Base-by-base conservation (phyloP, 441 rosid species). In the Euphorbia corollata region DNA sequence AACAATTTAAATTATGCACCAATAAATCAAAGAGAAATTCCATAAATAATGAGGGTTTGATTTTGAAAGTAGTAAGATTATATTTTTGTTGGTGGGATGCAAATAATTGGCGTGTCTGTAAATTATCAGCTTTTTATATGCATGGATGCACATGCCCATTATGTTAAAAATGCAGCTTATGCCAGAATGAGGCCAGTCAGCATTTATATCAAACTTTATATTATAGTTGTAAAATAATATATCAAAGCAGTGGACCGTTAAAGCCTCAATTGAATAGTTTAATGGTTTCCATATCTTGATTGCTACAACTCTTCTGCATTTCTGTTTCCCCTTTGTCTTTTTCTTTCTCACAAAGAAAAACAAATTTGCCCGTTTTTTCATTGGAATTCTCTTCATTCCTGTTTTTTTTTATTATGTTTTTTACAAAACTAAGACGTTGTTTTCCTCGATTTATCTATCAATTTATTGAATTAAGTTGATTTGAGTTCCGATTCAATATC, bases 211-310 rank as follows among this genome's bases (percentile, higher is more conserved):
- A 27, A 27, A 27, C 4, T 27, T 27, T 27, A 27, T 27, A 7
- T 39, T 39, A 11, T 39, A 39, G 2, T 39, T 39, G 8, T 39
- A 39, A 6, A 2, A 11, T 39, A 39, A 6, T 7, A 39, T 6
- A 39, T 45, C 13, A 45, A 45, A 45, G 50, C 50, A 45, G 50
- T 45, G 50, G 77, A 70, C 78, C 77, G 79, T 77, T 80, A 64
- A 54, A 68, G 68, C 22, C 43, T 45, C 1, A 32, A 59, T 6
- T 30, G 34, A 57, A 10, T 24, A 11, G 38, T 57, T 57, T 24
- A 27, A 24, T 54, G 12, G 24, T 9, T 15, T 59, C 15, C 19
- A 32, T 59, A 13, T 59, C 41, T 59, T 51, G 62, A 59, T 7
- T 30, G 39, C 62, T 32, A 27, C 62, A 59, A 16, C 20, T 30